A percentile compares a stretch with the other conserved stretches of the same genome.
Conservation (phyloP, 257 asterid species). For the Oldenlandia corymbosa region DNA sequence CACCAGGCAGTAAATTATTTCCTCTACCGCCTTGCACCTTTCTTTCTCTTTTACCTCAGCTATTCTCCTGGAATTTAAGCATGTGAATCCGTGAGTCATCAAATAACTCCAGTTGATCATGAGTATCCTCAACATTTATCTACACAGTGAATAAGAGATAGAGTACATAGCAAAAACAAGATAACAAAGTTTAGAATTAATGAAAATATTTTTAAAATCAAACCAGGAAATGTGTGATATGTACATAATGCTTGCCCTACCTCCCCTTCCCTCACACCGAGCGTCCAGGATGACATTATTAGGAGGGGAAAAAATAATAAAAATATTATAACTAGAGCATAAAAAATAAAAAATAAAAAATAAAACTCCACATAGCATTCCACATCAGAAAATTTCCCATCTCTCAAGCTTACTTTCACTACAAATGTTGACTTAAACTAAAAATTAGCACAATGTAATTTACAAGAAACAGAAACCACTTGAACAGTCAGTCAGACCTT, state of each 20-base stretch:
- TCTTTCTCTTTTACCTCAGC: constrained; percentile 86
- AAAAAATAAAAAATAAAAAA: too few species aligned
- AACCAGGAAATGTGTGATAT: too few species aligned
- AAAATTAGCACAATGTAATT: background rate
- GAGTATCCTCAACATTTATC: background rate
- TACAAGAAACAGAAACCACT: background rate
- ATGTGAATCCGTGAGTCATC: constrained; percentile 10
- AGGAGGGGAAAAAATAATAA: too few species aligned
- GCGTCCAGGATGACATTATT: too few species aligned
- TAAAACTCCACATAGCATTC: background rate
- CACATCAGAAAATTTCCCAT: background rate
- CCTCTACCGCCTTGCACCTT: constrained; percentile 63
- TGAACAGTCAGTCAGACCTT: background rate
- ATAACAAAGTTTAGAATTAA: too few species aligned
- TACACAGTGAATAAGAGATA: background rate
- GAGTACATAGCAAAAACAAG: background rate
- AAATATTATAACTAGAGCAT: too few species aligned
- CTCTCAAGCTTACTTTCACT: background rate
- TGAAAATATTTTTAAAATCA: background rate
- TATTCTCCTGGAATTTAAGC: constrained; percentile 70
- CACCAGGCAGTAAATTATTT: constrained; percentile 70
- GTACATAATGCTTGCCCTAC: background rate
- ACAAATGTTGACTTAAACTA: background rate
- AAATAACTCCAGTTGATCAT: constrained; percentile 4
- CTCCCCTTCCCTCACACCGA: background rate